Conservation (phyloP, 2,329 filamentous ascomycete genomes). For the Penicillium sp. region DNA sequence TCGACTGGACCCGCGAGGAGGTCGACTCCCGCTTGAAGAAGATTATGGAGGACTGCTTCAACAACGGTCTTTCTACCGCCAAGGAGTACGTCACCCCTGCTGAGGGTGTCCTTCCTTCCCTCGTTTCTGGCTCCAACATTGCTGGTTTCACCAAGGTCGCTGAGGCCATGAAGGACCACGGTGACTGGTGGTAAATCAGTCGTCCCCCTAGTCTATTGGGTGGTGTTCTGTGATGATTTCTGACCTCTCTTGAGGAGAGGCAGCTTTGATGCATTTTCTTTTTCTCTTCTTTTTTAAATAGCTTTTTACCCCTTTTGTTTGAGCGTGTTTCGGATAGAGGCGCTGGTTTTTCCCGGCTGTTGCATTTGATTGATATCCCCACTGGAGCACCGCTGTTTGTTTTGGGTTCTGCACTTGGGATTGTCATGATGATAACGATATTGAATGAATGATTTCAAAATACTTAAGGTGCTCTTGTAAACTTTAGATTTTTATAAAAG, state of each 20-base stretch:
- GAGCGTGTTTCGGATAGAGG: slow-evolving; percentile 34
- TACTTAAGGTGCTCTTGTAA: slow-evolving; percentile 3
- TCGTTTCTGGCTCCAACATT: slow-evolving; percentile 95
- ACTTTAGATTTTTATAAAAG: not conserved
- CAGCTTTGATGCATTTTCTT: slow-evolving; percentile 24
- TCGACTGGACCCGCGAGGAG: slow-evolving; percentile 83
- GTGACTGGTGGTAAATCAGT: slow-evolving; percentile 73
- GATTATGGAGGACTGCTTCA: slow-evolving; percentile 95
- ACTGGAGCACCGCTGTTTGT: slow-evolving; percentile 20
- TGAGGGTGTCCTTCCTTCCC: slow-evolving; percentile 81
- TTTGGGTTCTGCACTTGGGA: slow-evolving; percentile 18
- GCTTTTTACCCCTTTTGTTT: slow-evolving; percentile 18
- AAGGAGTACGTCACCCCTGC: slow-evolving; percentile 78
- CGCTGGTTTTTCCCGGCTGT: slow-evolving; percentile 27
- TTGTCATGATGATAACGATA: slow-evolving; percentile 28
- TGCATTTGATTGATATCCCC: slow-evolving; percentile 30
- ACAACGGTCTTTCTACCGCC: slow-evolving; percentile 82
- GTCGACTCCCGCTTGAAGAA: slow-evolving; percentile 86
- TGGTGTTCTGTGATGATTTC: slow-evolving; percentile 17
- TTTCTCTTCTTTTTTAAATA: slow-evolving; percentile 7
- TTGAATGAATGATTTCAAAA: slow-evolving; percentile 22
- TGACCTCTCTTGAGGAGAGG: slow-evolving; percentile 10
- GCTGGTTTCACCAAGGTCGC: slow-evolving; percentile 97
- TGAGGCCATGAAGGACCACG: slow-evolving; percentile 91
- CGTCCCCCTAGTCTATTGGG: not conserved